These are phyloP conservation scores for Acanthamoeba sp. DNA, from an alignment of 208 protist species.

Conservation along the genomic window DNA sequence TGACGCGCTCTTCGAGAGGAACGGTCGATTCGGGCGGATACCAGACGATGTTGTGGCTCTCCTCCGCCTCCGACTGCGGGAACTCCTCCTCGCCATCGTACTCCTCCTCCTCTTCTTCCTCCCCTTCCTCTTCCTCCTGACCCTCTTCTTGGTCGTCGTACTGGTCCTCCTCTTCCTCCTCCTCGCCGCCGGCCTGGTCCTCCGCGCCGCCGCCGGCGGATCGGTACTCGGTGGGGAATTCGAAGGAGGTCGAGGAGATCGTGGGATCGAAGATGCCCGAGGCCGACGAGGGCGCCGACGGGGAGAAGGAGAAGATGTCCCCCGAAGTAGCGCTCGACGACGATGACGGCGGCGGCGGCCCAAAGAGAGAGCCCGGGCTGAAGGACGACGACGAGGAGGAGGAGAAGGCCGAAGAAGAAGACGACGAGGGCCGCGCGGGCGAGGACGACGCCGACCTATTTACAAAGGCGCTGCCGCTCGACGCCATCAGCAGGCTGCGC, in stretches of 20 bases:
- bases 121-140: background rate
- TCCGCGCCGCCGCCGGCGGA: background rate
- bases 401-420: background rate
- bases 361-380: background rate
- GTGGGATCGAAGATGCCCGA: background rate
- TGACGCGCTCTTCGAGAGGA: background rate
- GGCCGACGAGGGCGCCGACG: background rate
- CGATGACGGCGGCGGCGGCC: background rate
- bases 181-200: background rate
- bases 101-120: background rate
- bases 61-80: background rate
- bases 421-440: background rate
- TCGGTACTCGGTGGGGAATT: background rate
- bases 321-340: background rate
- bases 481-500: background rate
- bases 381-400: background rate
- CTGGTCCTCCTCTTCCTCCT: background rate
- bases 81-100: background rate
- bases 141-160: background rate
- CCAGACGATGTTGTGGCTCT: slow-evolving; percentile 23
- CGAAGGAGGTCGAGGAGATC: background rate
- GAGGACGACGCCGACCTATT: slow-evolving; percentile 2
- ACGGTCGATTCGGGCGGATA: slow-evolving; percentile 27
- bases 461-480: slow-evolving; percentile 51
- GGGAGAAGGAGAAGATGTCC: background rate